A percentile compares a stretch with the other conserved stretches of the same genome.
These are phyloP conservation scores for Rhynchospora tenuis DNA, from an alignment of 176 grass and related monocot species.

Conservation along the genomic window DNA sequence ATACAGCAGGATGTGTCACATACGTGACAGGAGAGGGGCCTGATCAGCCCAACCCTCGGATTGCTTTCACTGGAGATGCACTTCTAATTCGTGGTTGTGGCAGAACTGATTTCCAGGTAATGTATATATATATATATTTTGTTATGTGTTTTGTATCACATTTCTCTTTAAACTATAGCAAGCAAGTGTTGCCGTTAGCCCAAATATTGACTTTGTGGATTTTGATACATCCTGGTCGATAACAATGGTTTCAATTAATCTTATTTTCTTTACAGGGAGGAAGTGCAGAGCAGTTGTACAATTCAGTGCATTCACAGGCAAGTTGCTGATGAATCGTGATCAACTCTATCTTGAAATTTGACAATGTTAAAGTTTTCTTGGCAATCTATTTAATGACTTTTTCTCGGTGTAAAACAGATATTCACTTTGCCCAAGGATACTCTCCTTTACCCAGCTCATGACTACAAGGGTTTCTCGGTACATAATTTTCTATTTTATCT, in stretches of 20 bases:
- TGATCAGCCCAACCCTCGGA: conserved; percentile 73
- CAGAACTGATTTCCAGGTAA: conserved; percentile 98
- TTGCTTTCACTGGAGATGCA: conserved; percentile 94
- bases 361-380: neutral
- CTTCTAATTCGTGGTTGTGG: conserved; percentile 87
- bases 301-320: conserved; percentile 97
- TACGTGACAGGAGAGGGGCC: conserved; percentile 79
- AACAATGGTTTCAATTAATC: neutral
- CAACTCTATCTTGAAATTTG: neutral
- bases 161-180: neutral
- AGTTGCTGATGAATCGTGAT: conserved; percentile 14
- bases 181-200: neutral
- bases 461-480: conserved; percentile 97
- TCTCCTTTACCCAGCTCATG: conserved; percentile 83
- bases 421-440: conserved; percentile 81
- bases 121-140: neutral
- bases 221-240: neutral
- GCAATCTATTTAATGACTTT: neutral
- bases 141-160: neutral
- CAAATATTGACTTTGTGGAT: neutral
- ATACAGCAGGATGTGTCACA: conserved; percentile 85
- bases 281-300: conserved; percentile 59
- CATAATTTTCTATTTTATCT: conserved; percentile 6
- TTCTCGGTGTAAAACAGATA: conserved; percentile 45
- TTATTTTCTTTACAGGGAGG: conserved; percentile 54